Evolutionary conservation across 2,329 filamentous ascomycete species (phyloP).

Genomic region (Aspergillus hiratsukae): DNA sequence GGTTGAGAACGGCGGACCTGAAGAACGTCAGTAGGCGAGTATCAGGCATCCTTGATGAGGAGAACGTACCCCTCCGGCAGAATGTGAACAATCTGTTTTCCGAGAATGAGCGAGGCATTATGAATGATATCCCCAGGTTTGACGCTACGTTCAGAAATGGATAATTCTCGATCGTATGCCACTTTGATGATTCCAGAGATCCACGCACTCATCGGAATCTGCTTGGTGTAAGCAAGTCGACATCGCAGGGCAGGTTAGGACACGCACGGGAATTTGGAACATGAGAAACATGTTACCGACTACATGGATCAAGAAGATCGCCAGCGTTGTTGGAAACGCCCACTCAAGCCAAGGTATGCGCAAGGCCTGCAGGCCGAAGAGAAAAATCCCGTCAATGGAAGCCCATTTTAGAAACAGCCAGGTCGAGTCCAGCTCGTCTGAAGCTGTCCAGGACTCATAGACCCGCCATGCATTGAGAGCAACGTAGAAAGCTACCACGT

Average conservation of each 20-base stretch:
- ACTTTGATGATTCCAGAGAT: constrained; percentile 70
- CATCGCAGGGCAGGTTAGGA: not conserved
- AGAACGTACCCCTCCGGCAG: constrained; percentile 74
- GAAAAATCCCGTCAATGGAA: constrained; percentile 75
- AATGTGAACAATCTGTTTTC: constrained; percentile 96
- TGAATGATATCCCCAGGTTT: constrained; percentile 83
- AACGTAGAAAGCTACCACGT: constrained; percentile 74
- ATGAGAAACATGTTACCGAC: constrained; percentile 79
- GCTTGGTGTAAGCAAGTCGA: constrained; percentile 5
- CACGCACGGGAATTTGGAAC: constrained; percentile 76
- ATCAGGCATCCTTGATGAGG: not conserved
- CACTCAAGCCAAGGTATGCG: constrained; percentile 97
- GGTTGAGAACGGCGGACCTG: constrained; percentile 82
- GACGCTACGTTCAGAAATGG: constrained; percentile 88
- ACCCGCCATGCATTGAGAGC: constrained; percentile 75
- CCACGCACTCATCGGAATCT: constrained; percentile 71
- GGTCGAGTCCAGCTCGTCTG: constrained; percentile 81
- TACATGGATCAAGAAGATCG: constrained; percentile 67
- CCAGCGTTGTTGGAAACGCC: constrained; percentile 67
- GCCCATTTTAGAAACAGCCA: constrained; percentile 93
- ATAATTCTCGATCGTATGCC: constrained; percentile 86
- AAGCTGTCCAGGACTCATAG: constrained; percentile 77
- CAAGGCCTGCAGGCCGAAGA: constrained; percentile 81
- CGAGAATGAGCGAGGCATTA: constrained; percentile 88
- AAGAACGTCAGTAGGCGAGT: constrained; percentile 22